These are phyloP conservation scores for Suillus placidus DNA, from an alignment of 768 basidiomycete genomes.

Conservation along the genomic window DNA sequence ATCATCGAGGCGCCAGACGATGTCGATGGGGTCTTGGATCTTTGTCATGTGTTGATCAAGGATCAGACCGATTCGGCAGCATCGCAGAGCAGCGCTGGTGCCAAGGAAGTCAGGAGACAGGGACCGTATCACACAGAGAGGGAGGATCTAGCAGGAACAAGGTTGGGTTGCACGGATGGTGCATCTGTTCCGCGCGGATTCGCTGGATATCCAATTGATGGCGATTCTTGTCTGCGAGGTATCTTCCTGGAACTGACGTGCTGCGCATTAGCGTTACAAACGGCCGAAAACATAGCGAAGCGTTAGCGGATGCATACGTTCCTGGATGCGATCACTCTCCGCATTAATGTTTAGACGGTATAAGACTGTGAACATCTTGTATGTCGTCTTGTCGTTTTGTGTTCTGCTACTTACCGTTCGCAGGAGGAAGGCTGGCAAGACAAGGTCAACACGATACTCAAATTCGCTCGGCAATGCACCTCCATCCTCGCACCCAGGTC, in stretches of 20 bases:
- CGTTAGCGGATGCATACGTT: conserved; percentile 96
- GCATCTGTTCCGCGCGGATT: conserved; percentile 89
- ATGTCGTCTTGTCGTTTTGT: conserved; percentile 21
- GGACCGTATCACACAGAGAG: conserved; percentile 67
- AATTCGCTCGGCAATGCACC: conserved; percentile 91
- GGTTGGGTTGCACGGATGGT: conserved; percentile 99
- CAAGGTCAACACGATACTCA: conserved; percentile 87
- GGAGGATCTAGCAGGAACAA: conserved; percentile 93
- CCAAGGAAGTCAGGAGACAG: conserved; percentile 54
- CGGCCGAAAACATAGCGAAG: conserved; percentile 88
- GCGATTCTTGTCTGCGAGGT: conserved; percentile 22
- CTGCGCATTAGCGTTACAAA: conserved; percentile 74
- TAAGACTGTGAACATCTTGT: conserved; percentile 78
- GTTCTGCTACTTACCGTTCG: neutral
- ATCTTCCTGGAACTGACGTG: neutral
- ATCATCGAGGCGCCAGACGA: conserved; percentile 93
- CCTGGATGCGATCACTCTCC: no score
- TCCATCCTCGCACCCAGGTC: conserved; percentile 93
- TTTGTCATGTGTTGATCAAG: conserved; percentile 90
- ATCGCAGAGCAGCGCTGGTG: conserved; percentile 29
- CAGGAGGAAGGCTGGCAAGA: conserved; percentile 87
- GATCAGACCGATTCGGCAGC: conserved; percentile 69
- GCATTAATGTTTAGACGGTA: no score
- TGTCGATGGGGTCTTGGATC: conserved; percentile 88
- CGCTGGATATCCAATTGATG: conserved; percentile 87